Base-by-base conservation (phyloP, 164 flowering plant species). In the Stephania cephalantha region DNA sequence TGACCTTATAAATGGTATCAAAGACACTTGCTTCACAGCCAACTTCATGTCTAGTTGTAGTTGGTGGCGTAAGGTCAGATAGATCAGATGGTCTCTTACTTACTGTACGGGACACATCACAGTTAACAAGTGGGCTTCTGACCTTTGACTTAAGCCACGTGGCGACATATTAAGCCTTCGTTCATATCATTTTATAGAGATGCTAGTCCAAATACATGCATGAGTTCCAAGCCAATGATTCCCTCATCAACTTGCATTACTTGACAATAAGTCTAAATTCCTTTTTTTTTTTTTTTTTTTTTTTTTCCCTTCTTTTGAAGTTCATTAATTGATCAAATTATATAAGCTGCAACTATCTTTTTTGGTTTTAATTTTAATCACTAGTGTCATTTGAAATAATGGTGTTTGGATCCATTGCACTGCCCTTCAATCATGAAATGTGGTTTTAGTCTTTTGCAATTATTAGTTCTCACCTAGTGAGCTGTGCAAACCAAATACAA, bases 171-270 rank as follows among this genome's bases (percentile, higher is more conserved):
- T 55, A 18, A 18, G 63, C 63, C 18, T 48, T 48, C 11, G 9
- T 48, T 8, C 9, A 48, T 12, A 48, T 8, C 63, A 12, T 55
- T 53, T 55, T 1, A 55, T 55, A 15, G 63, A 55, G 2, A 17
- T 5, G 11, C 2, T 3, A 48, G 13, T 48, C 2, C 53, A 48
- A 48, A 12, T 35, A 12, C 53, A 67, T 29, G 69, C 69, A 67
- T 31, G 3, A 29, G 9, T 48, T 20, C 29, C 69, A 67, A 4
- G 1, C 42, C 42, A 35, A 35, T 35, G 42, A 35, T 35, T 35
- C 42, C 4, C 42, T 35, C 42, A 17, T 67, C 70, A 68, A 44
- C 45, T 68, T 68, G 70, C 70, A 68, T 68, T 46, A 68, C 45
- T 68, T 17, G 7, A 30, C 45, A 68, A 13, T 35, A 35, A 35